These are phyloP conservation scores for Sporobolomyces phaffii DNA, from an alignment of 768 basidiomycete species.

Conservation along the genomic window DNA sequence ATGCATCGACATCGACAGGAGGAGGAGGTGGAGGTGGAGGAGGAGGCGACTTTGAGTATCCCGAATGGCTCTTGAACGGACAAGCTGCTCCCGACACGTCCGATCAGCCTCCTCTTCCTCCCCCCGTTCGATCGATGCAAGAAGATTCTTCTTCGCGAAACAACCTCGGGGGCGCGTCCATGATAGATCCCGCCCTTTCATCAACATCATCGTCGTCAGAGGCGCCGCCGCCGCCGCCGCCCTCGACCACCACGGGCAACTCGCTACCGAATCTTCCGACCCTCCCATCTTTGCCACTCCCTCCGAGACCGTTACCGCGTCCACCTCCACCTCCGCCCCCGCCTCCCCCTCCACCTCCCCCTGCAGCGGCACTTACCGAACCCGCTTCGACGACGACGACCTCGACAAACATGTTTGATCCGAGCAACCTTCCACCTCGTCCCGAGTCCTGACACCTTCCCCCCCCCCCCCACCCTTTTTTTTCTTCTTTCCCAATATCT, in stretches of 20 bases:
- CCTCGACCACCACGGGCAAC: neutral
- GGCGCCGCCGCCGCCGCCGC: neutral
- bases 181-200: neutral
- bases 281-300: neutral
- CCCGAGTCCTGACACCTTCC: neutral
- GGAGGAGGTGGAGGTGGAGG: neutral
- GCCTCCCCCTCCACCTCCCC: neutral
- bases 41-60: neutral
- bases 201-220: neutral
- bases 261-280: neutral
- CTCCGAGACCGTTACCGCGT: neutral
- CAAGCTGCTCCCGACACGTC: neutral
- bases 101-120: neutral
- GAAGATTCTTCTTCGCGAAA: too few species aligned
- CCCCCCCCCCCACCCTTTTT: too few species aligned
- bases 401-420: slow-evolving; percentile 6
- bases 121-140: neutral
- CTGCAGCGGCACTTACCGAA: neutral
- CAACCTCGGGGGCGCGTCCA: neutral
- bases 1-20: neutral
- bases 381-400: neutral
- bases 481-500: neutral
- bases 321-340: neutral
- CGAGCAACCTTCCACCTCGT: neutral
- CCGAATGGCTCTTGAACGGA: slow-evolving; percentile 1